Conservation (phyloP, 2,329 filamentous ascomycete genomes). For the Microsporum canis region DNA sequence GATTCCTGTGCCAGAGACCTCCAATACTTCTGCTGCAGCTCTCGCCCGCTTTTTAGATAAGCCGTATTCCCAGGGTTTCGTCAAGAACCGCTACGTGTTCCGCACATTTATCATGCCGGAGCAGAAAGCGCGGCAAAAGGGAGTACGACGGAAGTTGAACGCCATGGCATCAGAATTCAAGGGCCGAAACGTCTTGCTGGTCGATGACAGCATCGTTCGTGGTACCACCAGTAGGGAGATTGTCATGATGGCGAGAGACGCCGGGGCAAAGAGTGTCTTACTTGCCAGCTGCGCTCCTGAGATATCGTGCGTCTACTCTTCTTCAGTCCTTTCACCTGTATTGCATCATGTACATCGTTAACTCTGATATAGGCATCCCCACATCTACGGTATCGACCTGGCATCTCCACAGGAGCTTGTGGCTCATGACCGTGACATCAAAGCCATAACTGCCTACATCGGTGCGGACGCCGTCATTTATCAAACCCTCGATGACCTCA, state of each 20-base stretch:
- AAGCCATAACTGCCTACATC: constrained; percentile 54
- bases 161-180: constrained; percentile 77
- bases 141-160: constrained; percentile 79
- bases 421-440: constrained; percentile 53
- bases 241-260: constrained; percentile 72
- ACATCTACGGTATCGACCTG: constrained; percentile 75
- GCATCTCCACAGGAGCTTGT: constrained; percentile 61
- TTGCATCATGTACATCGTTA: neutral
- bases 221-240: constrained; percentile 74
- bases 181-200: constrained; percentile 65
- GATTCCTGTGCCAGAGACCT: constrained; percentile 75
- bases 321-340: neutral
- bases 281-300: constrained; percentile 74
- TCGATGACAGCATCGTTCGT: constrained; percentile 83
- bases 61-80: constrained; percentile 68
- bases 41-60: constrained; percentile 66
- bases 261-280: constrained; percentile 68
- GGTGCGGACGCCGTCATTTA: constrained; percentile 67
- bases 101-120: constrained; percentile 80
- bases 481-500: constrained; percentile 67
- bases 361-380: constrained; percentile 47
- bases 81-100: constrained; percentile 85
- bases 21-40: constrained; percentile 65
- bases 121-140: constrained; percentile 68
- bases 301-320: constrained; percentile 47